Conservation (phyloP, 2,329 filamentous ascomycete species). For the Myrmaecium sp. region DNA sequence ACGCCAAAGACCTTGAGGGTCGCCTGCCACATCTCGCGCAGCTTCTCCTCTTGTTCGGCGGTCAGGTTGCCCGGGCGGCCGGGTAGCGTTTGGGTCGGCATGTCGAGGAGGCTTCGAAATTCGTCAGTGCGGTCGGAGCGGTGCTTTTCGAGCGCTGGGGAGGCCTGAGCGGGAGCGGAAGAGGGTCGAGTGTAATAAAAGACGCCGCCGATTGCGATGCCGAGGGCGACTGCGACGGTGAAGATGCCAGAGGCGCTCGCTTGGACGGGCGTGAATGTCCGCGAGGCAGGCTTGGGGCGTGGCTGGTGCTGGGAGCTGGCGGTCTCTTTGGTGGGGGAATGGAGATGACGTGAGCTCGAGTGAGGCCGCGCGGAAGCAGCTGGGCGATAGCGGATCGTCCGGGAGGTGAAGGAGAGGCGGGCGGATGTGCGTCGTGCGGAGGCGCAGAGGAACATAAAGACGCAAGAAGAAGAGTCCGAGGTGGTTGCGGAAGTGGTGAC, state of each 20-base stretch:
- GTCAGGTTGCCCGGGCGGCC: conserved; percentile 79
- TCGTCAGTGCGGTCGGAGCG: conserved; percentile 8
- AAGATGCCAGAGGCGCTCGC: conserved; percentile 12
- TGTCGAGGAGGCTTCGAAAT: conserved; percentile 14
- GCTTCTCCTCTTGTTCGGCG: conserved; percentile 71
- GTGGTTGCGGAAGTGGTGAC: too few species aligned
- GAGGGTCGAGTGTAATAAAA: conserved; percentile 5
- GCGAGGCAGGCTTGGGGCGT: too few species aligned
- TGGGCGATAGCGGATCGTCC: too few species aligned
- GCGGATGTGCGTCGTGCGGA: too few species aligned
- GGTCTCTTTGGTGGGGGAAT: too few species aligned
- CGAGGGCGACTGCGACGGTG: conserved; percentile 13
- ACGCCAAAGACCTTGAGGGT: conserved; percentile 63
- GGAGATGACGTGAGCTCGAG: too few species aligned
- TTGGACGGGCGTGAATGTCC: too few species aligned
- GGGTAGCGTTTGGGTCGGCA: conserved; percentile 31
- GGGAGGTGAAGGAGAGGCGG: too few species aligned
- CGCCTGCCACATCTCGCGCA: conserved; percentile 71
- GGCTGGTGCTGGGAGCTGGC: too few species aligned
- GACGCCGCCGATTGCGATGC: conserved; percentile 17
- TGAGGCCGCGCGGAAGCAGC: too few species aligned
- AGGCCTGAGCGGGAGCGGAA: conserved; percentile 8
- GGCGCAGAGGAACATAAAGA: too few species aligned
- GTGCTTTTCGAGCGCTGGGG: conserved; percentile 5
- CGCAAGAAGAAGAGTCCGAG: too few species aligned